These are phyloP conservation scores for Penicillium sp. DNA, from an alignment of 2,329 filamentous ascomycete species.

Conservation along the genomic window DNA sequence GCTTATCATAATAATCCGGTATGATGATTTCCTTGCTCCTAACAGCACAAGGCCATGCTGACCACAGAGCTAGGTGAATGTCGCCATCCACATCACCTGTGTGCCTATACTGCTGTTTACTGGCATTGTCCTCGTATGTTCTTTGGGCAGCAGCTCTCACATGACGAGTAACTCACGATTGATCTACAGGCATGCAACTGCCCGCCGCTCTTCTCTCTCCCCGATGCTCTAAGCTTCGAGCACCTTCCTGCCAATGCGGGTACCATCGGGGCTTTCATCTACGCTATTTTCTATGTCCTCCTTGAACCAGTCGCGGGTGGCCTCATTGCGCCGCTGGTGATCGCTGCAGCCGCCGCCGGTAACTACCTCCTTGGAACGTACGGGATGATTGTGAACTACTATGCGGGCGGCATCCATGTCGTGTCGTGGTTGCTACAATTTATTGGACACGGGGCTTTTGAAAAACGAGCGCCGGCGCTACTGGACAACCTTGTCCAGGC, in stretches of 20 bases:
- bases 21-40: conserved; percentile 22
- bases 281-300: conserved; percentile 78
- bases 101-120: conserved; percentile 62
- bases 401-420: conserved; percentile 67
- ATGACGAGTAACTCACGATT: conserved; percentile 1
- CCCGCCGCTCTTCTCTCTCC: conserved; percentile 52
- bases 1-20: conserved; percentile 65
- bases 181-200: conserved; percentile 56
- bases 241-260: conserved; percentile 60
- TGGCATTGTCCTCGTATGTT: conserved; percentile 56
- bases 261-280: conserved; percentile 59
- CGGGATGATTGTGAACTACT: conserved; percentile 59
- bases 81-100: conserved; percentile 62
- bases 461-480: conserved; percentile 81
- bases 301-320: conserved; percentile 91
- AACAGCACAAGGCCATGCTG: background rate
- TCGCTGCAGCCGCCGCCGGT: conserved; percentile 69
- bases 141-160: background rate
- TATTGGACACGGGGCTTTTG: conserved; percentile 83
- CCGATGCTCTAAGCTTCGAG: conserved; percentile 53
- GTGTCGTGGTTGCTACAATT: conserved; percentile 86
- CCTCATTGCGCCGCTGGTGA: conserved; percentile 69
- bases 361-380: conserved; percentile 70
- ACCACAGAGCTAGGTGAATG: conserved; percentile 53
- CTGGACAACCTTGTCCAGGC: conserved; percentile 91